These are phyloP conservation scores for Aspergillus hancockii DNA, from an alignment of 495 filamentous ascomycete genomes.

Conservation along the genomic window DNA sequence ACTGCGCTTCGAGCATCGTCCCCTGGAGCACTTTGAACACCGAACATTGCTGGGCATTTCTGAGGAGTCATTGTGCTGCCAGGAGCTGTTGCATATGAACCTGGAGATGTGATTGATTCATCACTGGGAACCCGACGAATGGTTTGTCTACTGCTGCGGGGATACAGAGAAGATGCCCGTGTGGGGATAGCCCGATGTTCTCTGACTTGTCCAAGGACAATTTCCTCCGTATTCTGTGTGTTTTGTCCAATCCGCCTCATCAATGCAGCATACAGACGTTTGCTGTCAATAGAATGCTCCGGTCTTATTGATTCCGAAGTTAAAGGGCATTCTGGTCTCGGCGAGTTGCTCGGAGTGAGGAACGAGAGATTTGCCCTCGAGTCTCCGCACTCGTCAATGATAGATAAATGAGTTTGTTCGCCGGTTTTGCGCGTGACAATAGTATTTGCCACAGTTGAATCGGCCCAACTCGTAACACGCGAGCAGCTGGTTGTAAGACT, in stretches of 20 bases:
- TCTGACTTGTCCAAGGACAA: conserved; percentile 33
- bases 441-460: conserved; percentile 59
- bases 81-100: conserved; percentile 34
- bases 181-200: conserved; percentile 35
- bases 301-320: conserved; percentile 14
- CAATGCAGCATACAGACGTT: conserved; percentile 71
- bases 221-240: conserved; percentile 29
- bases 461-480: conserved; percentile 75
- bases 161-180: conserved; percentile 29
- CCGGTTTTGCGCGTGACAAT: conserved; percentile 34
- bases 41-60: background rate
- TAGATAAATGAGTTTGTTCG: conserved; percentile 60
- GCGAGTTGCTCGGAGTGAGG: background rate
- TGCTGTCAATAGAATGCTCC: conserved; percentile 53
- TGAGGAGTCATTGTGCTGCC: conserved; percentile 27
- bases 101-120: conserved; percentile 32
- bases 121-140: conserved; percentile 36
- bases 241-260: conserved; percentile 61
- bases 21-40: background rate
- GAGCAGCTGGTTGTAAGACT: conserved; percentile 59
- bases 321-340: background rate
- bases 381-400: conserved; percentile 64
- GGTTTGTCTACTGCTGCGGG: conserved; percentile 31
- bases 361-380: conserved; percentile 38
- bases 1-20: conserved; percentile 2